phyloP scores from a whole-genome alignment of 306 rosid species.

The Ochetophila trinervis region DNA sequence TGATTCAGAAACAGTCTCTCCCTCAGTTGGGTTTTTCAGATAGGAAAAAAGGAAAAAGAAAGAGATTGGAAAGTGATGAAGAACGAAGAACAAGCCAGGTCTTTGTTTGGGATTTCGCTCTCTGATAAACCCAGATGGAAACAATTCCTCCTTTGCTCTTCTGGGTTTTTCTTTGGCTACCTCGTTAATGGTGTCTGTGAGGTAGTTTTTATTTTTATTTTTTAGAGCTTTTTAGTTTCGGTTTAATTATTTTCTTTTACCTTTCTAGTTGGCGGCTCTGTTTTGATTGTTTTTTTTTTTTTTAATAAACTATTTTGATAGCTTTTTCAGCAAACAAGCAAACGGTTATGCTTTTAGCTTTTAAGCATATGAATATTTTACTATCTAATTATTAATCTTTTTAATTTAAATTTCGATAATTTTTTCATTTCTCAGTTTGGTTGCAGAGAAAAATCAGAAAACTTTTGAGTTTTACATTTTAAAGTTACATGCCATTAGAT shows the following conservation, averaged over 20 bases:
- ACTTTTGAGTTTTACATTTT: background rate
- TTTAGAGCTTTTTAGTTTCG: constrained; percentile 4
- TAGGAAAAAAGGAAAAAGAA: background rate
- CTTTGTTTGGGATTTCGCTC: constrained; percentile 87
- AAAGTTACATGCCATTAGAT: too few relatives aligned
- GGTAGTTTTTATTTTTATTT: constrained; percentile 40
- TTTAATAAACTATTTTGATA: too few relatives aligned
- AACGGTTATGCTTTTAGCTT: background rate
- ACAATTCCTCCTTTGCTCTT: constrained; percentile 87
- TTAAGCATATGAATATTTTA: background rate
- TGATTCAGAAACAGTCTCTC: constrained; percentile 10
- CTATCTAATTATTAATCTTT: too few relatives aligned
- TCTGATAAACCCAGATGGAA: constrained; percentile 82
- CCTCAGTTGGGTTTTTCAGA: background rate
- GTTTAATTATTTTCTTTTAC: constrained; percentile 17
- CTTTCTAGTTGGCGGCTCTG: constrained; percentile 3
- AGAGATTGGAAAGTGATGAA: constrained; percentile 42
- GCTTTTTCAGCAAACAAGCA: constrained; percentile 14
- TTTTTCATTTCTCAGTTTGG: constrained; percentile 12
- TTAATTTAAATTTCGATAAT: background rate
- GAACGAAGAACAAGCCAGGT: constrained; percentile 71
- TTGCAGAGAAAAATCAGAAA: constrained; percentile 15
- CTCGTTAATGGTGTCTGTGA: constrained; percentile 92
- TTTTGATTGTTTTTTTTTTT: too few relatives aligned
- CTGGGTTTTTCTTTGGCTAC: constrained; percentile 96